Evolutionary conservation across 345 rosid genomes (phyloP).

Genomic region (thale cress (Arabidopsis thaliana)): TAIR10.1 NC_003076.8:24724501-24725000

Average conservation of each 20-base stretch:
- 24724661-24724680: conserved; percentile 94
- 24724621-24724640: conserved; percentile 25
- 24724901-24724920: conserved; percentile 81
- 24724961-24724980: conserved; percentile 91
- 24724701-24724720: conserved; percentile 92
- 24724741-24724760: conserved; percentile 85
- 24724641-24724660: conserved; percentile 67
- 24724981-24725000: conserved; percentile 46
- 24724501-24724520: conserved; percentile 31
- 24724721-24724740: conserved; percentile 77
- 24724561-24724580: conserved; percentile 34
- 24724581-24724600: conserved; percentile 40
- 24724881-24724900: conserved; percentile 85
- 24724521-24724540: conserved; percentile 50
- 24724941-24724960: conserved; percentile 98
- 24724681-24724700: conserved; percentile 94
- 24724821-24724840: conserved; percentile 77
- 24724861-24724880: conserved; percentile 93
- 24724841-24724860: conserved; percentile 93
- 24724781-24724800: conserved; percentile 76
- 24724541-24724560: conserved; percentile 54
- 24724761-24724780: conserved; percentile 77
- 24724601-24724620: conserved; percentile 35
- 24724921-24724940: conserved; percentile 90
- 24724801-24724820: conserved; percentile 62